These are phyloP conservation scores for Myotisia sp. DNA, from an alignment of 2,329 filamentous ascomycete genomes.

Conservation along the genomic window DNA sequence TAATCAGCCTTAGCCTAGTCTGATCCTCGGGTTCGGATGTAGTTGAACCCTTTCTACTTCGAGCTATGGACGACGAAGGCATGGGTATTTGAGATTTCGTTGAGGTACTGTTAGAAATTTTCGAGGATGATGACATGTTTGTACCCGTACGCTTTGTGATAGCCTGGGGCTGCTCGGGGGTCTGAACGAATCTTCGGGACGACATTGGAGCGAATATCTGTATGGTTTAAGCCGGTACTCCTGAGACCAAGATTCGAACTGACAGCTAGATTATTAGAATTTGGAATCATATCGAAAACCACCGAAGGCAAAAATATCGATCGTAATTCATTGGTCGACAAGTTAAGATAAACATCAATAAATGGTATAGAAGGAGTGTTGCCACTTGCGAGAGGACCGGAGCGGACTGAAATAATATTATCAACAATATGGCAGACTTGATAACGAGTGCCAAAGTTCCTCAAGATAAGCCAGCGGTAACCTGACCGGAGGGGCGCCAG, in stretches of 20 bases:
- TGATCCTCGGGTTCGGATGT: constrained; percentile 19
- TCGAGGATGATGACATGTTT: constrained; percentile 15
- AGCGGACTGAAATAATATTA: no score
- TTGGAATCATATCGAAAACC: constrained; percentile 21
- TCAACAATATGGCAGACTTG: no score
- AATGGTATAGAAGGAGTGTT: no score
- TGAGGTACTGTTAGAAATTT: constrained; percentile 13
- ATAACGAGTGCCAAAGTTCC: no score
- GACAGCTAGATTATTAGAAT: constrained; percentile 14
- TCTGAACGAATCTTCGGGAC: constrained; percentile 21
- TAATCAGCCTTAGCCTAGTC: constrained; percentile 1
- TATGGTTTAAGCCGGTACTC: constrained; percentile 17
- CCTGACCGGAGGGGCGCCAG: no score
- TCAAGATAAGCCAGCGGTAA: no score
- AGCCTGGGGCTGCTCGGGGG: constrained; percentile 20
- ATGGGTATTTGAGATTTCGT: constrained; percentile 17
- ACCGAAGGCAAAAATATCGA: no score
- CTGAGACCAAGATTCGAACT: constrained; percentile 17
- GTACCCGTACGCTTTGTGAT: constrained; percentile 15
- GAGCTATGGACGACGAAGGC: constrained; percentile 14
- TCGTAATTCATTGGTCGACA: no score
- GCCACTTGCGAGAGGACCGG: no score
- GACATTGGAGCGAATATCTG: constrained; percentile 22
- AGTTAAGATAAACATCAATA: no score
- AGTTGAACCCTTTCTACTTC: constrained; percentile 17